Conservation (phyloP, 192 early-diverging fungal species). For the Backusella psychrophila region DNA sequence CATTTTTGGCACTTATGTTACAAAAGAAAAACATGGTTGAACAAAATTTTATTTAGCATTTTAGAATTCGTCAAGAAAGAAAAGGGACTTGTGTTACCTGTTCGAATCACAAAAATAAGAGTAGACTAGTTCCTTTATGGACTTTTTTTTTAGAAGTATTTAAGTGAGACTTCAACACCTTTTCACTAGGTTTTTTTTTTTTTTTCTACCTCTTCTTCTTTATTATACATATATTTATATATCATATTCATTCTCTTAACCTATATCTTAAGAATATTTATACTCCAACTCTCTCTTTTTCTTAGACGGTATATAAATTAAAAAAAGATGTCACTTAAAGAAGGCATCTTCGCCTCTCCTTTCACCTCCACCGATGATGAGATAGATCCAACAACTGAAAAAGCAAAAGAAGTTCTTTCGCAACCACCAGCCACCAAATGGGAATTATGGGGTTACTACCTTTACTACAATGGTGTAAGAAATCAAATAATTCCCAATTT, state of each 20-base stretch:
- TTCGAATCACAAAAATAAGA: neutral
- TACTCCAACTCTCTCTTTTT: neutral
- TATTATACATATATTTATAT: neutral
- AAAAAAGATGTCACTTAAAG: neutral
- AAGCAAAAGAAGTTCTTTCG: neutral
- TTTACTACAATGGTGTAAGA: conserved; percentile 39
- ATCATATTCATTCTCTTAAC: neutral
- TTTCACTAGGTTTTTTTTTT: neutral
- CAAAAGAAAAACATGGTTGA: neutral
- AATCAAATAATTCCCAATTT: neutral
- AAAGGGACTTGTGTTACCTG: neutral
- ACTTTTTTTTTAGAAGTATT: neutral
- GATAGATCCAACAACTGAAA: conserved; percentile 18
- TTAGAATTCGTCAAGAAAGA: neutral
- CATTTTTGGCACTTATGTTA: neutral
- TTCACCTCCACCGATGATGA: conserved; percentile 28
- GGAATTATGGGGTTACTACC: conserved; percentile 38
- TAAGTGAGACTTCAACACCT: neutral
- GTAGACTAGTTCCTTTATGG: neutral
- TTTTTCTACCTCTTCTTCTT: neutral
- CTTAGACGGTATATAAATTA: neutral
- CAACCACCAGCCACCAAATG: conserved; percentile 31
- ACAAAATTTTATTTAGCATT: neutral
- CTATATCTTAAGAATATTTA: neutral
- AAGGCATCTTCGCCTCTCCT: conserved; percentile 20